phyloP scores from a whole-genome alignment of 495 filamentous ascomycete genomes.

The Hypomontagnella monticulosa region DNA sequence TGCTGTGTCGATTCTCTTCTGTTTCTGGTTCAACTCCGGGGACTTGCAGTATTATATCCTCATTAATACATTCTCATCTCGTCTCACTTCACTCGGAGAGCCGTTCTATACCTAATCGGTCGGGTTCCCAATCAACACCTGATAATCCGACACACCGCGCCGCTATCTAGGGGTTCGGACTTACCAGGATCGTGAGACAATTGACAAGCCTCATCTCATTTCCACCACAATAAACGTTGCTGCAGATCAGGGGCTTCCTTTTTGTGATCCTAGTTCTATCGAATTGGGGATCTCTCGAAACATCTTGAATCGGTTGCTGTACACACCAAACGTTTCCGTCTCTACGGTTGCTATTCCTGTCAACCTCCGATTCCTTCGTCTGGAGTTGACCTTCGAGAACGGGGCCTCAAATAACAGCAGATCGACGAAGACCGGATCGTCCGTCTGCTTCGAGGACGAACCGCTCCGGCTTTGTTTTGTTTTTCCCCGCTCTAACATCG shows the following conservation, averaged over 20 bases:
- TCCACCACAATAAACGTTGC: slow-evolving; percentile 18
- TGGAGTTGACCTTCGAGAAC: slow-evolving; percentile 2
- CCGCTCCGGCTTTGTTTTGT: slow-evolving; percentile 20
- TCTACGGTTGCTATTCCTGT: slow-evolving; percentile 36
- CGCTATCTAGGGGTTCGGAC: slow-evolving; percentile 27
- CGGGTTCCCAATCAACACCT: slow-evolving; percentile 16
- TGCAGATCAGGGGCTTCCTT: slow-evolving; percentile 34
- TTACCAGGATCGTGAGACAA: slow-evolving; percentile 41
- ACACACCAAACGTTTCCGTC: slow-evolving; percentile 8
- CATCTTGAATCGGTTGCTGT: not conserved
- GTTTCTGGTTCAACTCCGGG: not conserved
- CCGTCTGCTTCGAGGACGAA: slow-evolving; percentile 13
- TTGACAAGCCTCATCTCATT: slow-evolving; percentile 31
- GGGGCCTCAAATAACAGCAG: slow-evolving; percentile 17
- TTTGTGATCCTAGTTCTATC: slow-evolving; percentile 14
- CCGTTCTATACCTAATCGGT: not conserved
- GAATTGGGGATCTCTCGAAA: slow-evolving; percentile 21
- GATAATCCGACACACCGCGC: slow-evolving; percentile 17
- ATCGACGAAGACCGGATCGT: slow-evolving; percentile 42
- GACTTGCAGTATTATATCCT: slow-evolving; percentile 4
- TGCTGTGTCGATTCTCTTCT: not conserved
- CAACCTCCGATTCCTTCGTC: slow-evolving; percentile 28
- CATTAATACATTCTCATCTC: slow-evolving; percentile 17
- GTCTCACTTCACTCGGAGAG: no score
- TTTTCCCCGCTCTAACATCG: slow-evolving; percentile 5